Evolutionary conservation across 75 land plant genomes (phyloP).

Genomic region (Selaginella moellendorffii): DNA sequence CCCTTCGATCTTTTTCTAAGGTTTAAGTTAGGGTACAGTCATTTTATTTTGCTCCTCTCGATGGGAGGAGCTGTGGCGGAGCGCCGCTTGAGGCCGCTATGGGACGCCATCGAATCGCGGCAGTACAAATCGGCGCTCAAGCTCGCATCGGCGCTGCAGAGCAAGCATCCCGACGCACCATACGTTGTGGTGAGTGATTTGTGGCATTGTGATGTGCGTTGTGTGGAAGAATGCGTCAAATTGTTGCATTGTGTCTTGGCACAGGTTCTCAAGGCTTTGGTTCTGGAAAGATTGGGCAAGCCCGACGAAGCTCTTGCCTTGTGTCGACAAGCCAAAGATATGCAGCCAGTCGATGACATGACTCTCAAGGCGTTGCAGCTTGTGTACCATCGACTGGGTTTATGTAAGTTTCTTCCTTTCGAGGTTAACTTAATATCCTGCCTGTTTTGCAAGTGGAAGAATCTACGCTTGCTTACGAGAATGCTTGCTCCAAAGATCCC

Average conservation of each 20-base stretch:
- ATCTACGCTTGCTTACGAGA: conserved; percentile 82
- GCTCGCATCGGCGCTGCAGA: conserved; percentile 38
- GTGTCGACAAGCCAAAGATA: conserved; percentile 60
- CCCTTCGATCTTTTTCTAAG: too few relatives aligned
- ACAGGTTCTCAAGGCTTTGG: conserved; percentile 80
- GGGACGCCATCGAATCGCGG: conserved; percentile 96
- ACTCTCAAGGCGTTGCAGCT: conserved; percentile 87
- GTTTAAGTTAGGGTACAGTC: too few relatives aligned
- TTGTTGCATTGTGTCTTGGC: not conserved
- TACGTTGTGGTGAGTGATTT: conserved; percentile 53
- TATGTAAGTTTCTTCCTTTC: conserved; percentile 49
- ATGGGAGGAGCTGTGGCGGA: conserved; percentile 19
- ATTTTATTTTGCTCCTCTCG: not conserved
- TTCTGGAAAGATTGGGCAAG: conserved; percentile 85
- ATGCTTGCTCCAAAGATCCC: conserved; percentile 60
- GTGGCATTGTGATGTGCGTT: not conserved
- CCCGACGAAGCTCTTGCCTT: conserved; percentile 62
- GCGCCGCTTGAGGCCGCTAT: conserved; percentile 78
- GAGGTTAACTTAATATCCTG: too few relatives aligned
- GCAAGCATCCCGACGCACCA: conserved; percentile 69
- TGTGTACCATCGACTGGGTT: conserved; percentile 81
- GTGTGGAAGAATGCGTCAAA: conserved; percentile 4
- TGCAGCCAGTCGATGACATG: conserved; percentile 55
- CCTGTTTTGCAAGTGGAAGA: conserved; percentile 41
- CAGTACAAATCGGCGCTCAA: conserved; percentile 92